Conservation (phyloP, 1,139 yeast genomes). For the Geotrichum carabidarum region DNA sequence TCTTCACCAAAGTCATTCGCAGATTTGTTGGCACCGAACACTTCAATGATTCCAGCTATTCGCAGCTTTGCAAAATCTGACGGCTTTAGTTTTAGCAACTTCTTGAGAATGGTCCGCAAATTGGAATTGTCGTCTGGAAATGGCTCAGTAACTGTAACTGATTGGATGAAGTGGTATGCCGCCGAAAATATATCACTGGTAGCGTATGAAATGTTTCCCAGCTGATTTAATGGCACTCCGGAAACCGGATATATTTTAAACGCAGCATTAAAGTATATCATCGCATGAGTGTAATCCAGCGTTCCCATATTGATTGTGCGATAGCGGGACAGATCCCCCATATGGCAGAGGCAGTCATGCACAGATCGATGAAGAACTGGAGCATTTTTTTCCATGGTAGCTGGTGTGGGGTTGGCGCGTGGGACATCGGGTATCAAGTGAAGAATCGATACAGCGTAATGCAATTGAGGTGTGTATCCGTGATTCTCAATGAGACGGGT, state of each 20-base stretch:
- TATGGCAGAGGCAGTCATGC: constrained; percentile 17
- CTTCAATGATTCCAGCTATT: background rate
- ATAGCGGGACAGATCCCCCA: constrained; percentile 27
- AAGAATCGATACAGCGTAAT: constrained; percentile 11
- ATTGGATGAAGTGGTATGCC: constrained; percentile 18
- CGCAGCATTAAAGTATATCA: constrained; percentile 24
- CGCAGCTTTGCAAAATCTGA: background rate
- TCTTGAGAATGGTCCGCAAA: constrained; percentile 13
- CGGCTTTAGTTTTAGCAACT: constrained; percentile 8
- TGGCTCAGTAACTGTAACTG: constrained; percentile 16
- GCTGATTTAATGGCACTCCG: constrained; percentile 15
- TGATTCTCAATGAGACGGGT: constrained; percentile 20
- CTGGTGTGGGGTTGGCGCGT: background rate
- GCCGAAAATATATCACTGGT: constrained; percentile 19
- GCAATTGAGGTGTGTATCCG: constrained; percentile 18
- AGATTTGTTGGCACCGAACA: no score
- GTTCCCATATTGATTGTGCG: constrained; percentile 4
- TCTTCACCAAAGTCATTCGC: background rate
- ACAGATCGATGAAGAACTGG: constrained; percentile 6
- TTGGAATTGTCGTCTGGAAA: constrained; percentile 13
- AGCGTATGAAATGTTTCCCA: constrained; percentile 15
- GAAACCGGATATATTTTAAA: constrained; percentile 18
- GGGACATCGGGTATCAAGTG: background rate
- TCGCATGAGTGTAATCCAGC: constrained; percentile 21
- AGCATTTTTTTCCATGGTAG: background rate